Percentiles rank a stretch among this genome's conserved stretches.
Conservation (phyloP, 2,329 filamentous ascomycete genomes). For the Teratosphaeria epicoccoides region DNA sequence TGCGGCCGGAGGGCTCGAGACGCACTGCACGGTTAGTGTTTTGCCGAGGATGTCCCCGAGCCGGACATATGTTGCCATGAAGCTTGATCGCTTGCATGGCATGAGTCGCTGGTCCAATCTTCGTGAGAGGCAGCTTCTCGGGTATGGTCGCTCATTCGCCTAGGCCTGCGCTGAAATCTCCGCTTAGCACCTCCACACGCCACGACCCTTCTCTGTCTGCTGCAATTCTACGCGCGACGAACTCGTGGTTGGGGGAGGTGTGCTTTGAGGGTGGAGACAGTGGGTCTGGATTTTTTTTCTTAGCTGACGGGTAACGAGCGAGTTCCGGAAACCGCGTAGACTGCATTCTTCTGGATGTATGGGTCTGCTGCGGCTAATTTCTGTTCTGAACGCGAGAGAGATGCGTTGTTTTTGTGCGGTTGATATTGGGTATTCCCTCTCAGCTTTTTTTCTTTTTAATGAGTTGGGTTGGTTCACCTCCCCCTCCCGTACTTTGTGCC, state of each 20-base stretch:
- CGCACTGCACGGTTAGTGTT: constrained; percentile 16
- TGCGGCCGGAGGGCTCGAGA: constrained; percentile 19
- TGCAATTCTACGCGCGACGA: constrained; percentile 9
- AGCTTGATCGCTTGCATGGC: constrained; percentile 19
- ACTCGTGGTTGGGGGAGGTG: constrained; percentile 1
- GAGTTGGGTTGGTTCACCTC: constrained; percentile 20
- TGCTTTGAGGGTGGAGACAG: neutral
- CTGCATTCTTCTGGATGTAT: neutral
- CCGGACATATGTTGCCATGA: constrained; percentile 27
- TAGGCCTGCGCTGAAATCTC: constrained; percentile 15
- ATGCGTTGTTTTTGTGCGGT: constrained; percentile 22
- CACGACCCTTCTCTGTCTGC: constrained; percentile 10
- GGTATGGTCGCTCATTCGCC: constrained; percentile 27
- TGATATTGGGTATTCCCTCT: constrained; percentile 25
- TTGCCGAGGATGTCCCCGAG: constrained; percentile 16
- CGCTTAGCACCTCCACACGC: constrained; percentile 1
- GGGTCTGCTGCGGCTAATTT: neutral
- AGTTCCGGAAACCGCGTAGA: neutral
- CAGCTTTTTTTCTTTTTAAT: too few relatives aligned
- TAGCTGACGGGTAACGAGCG: constrained; percentile 15
- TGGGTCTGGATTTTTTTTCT: constrained; percentile 5
- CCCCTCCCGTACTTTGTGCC: neutral
- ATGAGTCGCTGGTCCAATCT: constrained; percentile 24
- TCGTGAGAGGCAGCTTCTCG: constrained; percentile 22
- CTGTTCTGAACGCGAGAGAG: constrained; percentile 13